Evolutionary conservation across 352 stramenopile genomes (phyloP).

Genomic region (Blastocystis hominis): DNA sequence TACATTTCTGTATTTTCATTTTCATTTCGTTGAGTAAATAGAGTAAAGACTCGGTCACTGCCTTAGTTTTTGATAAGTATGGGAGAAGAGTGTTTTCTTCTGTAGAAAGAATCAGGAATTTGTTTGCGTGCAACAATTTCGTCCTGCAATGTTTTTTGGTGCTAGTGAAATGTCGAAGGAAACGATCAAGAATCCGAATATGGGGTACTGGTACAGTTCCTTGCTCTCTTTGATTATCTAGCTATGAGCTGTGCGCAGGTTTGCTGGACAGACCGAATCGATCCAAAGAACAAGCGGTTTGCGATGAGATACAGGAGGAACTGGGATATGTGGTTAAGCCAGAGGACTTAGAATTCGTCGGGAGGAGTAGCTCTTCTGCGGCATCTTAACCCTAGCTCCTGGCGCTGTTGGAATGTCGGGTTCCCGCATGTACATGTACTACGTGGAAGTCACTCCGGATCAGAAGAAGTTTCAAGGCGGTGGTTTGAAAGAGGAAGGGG

Average conservation of each 20-base stretch:
- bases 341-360: background rate
- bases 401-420: constrained; percentile 26
- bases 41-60: constrained; percentile 33
- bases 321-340: background rate
- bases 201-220: constrained; percentile 22
- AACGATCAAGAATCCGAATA: background rate
- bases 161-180: constrained; percentile 18
- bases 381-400: background rate
- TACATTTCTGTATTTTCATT: constrained; percentile 2
- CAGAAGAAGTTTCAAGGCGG: constrained; percentile 18
- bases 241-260: constrained; percentile 27
- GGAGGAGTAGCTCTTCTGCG: background rate
- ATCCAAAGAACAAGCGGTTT: constrained; percentile 7
- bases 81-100: background rate
- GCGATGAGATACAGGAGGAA: constrained; percentile 32
- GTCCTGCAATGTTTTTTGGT: constrained; percentile 31
- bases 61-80: constrained; percentile 35
- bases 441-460: constrained; percentile 1
- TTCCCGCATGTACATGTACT: constrained; percentile 36
- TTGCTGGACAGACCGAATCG: constrained; percentile 13
- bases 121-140: constrained; percentile 12
- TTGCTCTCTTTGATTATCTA: background rate
- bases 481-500: constrained; percentile 30
- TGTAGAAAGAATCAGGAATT: constrained; percentile 32
- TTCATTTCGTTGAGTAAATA: background rate